Evolutionary conservation across 2,329 filamentous ascomycete genomes (phyloP).

Genomic region (Diaporthe citriasiana): DNA sequence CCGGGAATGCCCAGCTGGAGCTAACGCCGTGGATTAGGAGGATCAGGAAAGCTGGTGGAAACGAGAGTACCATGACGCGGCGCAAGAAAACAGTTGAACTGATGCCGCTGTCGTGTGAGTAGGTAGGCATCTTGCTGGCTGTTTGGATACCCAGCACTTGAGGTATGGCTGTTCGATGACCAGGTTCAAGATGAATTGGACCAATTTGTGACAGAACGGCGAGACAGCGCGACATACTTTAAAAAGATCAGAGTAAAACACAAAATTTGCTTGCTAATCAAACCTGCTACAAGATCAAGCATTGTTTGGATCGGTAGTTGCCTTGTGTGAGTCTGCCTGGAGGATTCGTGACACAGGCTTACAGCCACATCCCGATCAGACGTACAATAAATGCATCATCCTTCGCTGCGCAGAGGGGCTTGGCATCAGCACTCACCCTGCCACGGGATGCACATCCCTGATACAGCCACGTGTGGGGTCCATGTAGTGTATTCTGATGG

Average conservation of each 20-base stretch:
- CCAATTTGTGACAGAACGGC: neutral
- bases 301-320: constrained; percentile 18
- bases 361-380: neutral
- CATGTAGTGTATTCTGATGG: neutral
- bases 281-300: neutral
- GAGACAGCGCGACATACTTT: neutral
- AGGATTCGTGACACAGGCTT: constrained; percentile 16
- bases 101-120: neutral
- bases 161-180: neutral
- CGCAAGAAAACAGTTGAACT: constrained; percentile 36
- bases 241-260: neutral
- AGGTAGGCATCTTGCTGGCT: constrained; percentile 1
- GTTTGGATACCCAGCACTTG: neutral
- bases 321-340: constrained; percentile 20
- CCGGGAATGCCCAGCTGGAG: constrained; percentile 40
- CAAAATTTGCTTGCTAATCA: neutral
- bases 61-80: constrained; percentile 47
- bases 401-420: neutral
- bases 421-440: constrained; percentile 24
- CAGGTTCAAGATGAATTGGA: neutral
- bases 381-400: neutral
- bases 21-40: constrained; percentile 37
- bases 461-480: neutral
- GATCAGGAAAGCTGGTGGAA: constrained; percentile 34
- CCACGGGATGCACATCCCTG: neutral